Evolutionary conservation across 805 yeast species (phyloP).

Genomic region (Candida cerambycidarum): DNA sequence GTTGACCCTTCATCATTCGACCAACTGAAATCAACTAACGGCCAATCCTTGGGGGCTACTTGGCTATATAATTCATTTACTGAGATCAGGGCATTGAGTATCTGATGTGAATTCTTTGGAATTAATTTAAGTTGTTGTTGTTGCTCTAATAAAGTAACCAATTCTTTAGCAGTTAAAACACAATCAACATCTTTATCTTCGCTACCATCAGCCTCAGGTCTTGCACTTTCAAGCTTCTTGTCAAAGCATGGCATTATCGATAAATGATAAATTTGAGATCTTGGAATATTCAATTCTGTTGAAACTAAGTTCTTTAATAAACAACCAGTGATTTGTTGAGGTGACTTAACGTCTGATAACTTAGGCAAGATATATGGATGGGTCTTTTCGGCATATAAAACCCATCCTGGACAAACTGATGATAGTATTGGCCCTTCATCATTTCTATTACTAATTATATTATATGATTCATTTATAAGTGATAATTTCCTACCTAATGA

Average conservation of each 20-base stretch:
- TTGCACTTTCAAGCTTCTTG: conserved; percentile 90
- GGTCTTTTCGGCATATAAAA: conserved; percentile 91
- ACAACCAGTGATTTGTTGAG: conserved; percentile 91
- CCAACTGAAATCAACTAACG: conserved; percentile 62
- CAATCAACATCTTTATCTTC: conserved; percentile 73
- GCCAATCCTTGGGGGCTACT: conserved; percentile 64
- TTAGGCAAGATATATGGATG: conserved; percentile 79
- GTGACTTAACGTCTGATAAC: conserved; percentile 75
- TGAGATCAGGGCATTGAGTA: conserved; percentile 11
- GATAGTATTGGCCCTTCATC: conserved; percentile 55
- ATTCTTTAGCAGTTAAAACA: conserved; percentile 88
- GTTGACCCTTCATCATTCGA: conserved; percentile 71
- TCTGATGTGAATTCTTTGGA: conserved; percentile 17
- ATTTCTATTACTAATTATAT: conserved; percentile 44
- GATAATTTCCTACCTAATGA: conserved; percentile 77
- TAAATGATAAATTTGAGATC: conserved; percentile 65
- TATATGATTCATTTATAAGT: conserved; percentile 43
- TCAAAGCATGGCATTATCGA: conserved; percentile 97
- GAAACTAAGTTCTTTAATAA: conserved; percentile 57
- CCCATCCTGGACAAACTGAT: conserved; percentile 94
- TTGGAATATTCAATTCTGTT: conserved; percentile 25
- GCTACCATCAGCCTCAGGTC: conserved; percentile 57
- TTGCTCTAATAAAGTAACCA: conserved; percentile 68
- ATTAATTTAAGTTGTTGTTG: conserved; percentile 34
- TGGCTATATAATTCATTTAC: conserved; percentile 23